Evolutionary conservation across 176 grass and related monocot species (phyloP), one percentile per base, ranked within the genome.

Genomic region (Ampelocalamus luodianensis): DNA sequence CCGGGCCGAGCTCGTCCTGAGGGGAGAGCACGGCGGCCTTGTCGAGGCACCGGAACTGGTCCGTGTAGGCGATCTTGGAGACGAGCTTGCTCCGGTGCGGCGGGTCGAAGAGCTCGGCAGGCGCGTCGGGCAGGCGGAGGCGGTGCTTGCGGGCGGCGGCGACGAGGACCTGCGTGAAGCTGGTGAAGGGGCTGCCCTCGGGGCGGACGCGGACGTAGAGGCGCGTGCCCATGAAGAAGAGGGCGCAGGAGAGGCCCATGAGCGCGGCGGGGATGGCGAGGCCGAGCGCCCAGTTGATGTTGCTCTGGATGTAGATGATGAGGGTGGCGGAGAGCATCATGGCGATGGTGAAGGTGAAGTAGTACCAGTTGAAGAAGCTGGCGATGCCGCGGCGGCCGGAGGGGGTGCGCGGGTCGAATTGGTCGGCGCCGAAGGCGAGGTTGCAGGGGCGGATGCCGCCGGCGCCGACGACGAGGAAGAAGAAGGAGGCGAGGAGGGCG

Each of bases 281-380:
- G 4, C 94, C 94, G 3, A 93, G 12, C 0, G 89, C 32, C 94
- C 94, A 97, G 81, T 76, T 92, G 15, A 92, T 60, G 58, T 85
- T 78, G 79, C 87, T 93, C 89, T 97, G 94, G 15, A 97, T 71
- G 90, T 97, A 97, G 78, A 97, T 88, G 85, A 97, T 93, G 15
- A 94, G 2, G 3, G 94, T 97, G 7, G 82, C 71, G 6, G 94
- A 93, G 1, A 97, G 0, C 87, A 97, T 86, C 72, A 94, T 78
- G 22, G 91, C 82, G 18, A 90, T n/a, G 13, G 91, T 90, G 78
- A 92, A 91, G 58, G 85, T 92, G 82, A 89, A 90, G 87, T 94
- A 95, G 65, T 95, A 95, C 92, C 92, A 94, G 85, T 97, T 97
- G 88, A 97, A 97, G 90, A 97, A 97, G 82, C 89, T 83, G 20